phyloP scores from a whole-genome alignment of 2,329 filamentous ascomycete species.

The Aspergillus neotritici region DNA sequence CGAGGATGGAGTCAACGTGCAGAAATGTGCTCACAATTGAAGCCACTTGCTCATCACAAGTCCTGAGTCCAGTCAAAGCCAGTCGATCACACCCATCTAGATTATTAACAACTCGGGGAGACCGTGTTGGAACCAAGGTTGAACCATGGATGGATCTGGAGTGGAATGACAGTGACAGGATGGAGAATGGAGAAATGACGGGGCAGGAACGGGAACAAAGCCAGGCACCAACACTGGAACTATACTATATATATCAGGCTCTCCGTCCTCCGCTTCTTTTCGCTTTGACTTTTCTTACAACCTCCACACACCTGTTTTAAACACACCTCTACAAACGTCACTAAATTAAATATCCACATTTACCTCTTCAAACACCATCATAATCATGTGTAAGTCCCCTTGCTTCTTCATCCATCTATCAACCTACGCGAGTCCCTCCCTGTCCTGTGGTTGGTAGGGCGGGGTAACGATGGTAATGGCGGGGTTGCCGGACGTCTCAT shows the following conservation, averaged over 20 bases:
- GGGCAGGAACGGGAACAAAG: too few relatives aligned
- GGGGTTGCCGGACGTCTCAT: not conserved
- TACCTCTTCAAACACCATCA: conserved; percentile 3
- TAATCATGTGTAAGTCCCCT: conserved; percentile 12
- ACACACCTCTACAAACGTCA: too few relatives aligned
- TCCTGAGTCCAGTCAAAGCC: not conserved
- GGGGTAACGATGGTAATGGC: conserved; percentile 2
- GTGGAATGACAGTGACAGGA: too few relatives aligned
- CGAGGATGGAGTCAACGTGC: conserved; percentile 5
- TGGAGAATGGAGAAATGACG: too few relatives aligned
- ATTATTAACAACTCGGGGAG: too few relatives aligned
- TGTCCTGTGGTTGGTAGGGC: not conserved
- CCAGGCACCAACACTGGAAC: too few relatives aligned
- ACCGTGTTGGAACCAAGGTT: too few relatives aligned
- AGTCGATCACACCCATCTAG: not conserved
- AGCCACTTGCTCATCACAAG: not conserved
- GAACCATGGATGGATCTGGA: too few relatives aligned
- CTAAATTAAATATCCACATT: not conserved
- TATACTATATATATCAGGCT: too few relatives aligned
- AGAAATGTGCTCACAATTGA: conserved; percentile 23
- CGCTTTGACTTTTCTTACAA: too few relatives aligned
- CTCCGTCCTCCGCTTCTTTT: too few relatives aligned
- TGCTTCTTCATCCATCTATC: not conserved
- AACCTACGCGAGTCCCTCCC: not conserved
- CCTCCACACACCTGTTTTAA: too few relatives aligned